Conservation (phyloP, 148 eudicot species). For the Salicornia ramosissima region DNA sequence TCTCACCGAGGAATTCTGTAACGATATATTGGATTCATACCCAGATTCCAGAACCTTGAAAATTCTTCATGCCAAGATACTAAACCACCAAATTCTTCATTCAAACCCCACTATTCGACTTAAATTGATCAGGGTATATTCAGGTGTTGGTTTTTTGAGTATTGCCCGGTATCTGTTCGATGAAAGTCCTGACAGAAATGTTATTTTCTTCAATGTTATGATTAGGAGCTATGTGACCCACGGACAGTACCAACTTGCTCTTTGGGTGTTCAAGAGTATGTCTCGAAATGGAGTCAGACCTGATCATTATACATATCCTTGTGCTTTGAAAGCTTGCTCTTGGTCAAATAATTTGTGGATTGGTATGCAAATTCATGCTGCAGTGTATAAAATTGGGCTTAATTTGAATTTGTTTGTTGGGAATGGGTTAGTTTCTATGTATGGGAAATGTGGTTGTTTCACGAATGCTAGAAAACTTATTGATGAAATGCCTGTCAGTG, state of each 20-base stretch:
- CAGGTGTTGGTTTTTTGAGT: slow-evolving; percentile 37
- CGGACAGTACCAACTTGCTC: slow-evolving; percentile 41
- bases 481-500: slow-evolving; percentile 50
- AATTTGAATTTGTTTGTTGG: slow-evolving; percentile 48
- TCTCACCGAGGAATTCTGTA: slow-evolving; percentile 36
- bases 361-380: slow-evolving; percentile 54
- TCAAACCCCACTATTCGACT: slow-evolving; percentile 46
- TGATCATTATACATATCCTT: slow-evolving; percentile 78
- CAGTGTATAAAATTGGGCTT: slow-evolving; percentile 47
- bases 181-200: slow-evolving; percentile 52
- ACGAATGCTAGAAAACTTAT: slow-evolving; percentile 46
- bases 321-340: slow-evolving; percentile 69
- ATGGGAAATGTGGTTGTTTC: slow-evolving; percentile 66
- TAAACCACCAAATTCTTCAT: slow-evolving; percentile 34
- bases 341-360: slow-evolving; percentile 42
- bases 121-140: slow-evolving; percentile 72
- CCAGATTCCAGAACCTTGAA: slow-evolving; percentile 53
- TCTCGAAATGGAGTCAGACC: slow-evolving; percentile 30
- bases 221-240: slow-evolving; percentile 74
- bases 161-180: slow-evolving; percentile 66
- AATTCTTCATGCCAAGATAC: slow-evolving; percentile 48
- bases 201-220: slow-evolving; percentile 67
- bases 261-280: slow-evolving; percentile 47
- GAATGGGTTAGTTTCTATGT: slow-evolving; percentile 71
- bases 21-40: slow-evolving; percentile 45